Evolutionary conservation across 192 early-diverging fungal species (phyloP), one percentile per base, ranked within the genome.

Genomic region (Rhizophlyctis rosea): DNA sequence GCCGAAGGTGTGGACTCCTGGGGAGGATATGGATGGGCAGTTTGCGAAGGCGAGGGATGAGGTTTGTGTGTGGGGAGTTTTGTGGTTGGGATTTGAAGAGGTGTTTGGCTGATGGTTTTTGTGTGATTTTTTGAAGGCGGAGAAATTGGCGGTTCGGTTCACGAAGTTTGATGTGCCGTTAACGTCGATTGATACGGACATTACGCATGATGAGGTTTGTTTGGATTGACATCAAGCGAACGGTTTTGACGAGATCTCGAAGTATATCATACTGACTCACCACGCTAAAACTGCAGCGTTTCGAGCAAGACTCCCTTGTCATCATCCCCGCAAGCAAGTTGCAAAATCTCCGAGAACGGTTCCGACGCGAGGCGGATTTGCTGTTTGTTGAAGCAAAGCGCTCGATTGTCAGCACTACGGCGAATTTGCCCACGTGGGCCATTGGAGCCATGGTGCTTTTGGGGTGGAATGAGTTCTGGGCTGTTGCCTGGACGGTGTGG

Each of bases 381-480:
- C 82, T 94, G 68, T 98, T 91, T 55, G 68, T 97, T 39, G 97
- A 99, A 65, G 97, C 97, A 1, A 99, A 99, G 77, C 87, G 97
- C 28, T 88, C 93, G 1, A 88, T 92, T 55, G 94, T 99, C 2
- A 69, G 85, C 4, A 92, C 91, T 4, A 92, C 90, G 32, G 89
- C 88, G 57, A 88, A 86, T 48, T 83, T 97, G 23, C 96, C 96
- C 0, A 65, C 76, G 28, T 98, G 94, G 93, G 82, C 95, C 57
- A 75, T 93, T 27, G 81, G 86, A 16, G 58, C 92, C 56, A 74
- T 91, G 34, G 69, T 95, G 3, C 60, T 89, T 11, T 77, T 99
- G 3, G 97, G 97, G 24, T 99, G 94, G 92, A 99, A 99, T 64
- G 97, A 99, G 73, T 89, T 94, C 28, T 81, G 92, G 72, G 61